phyloP scores from a whole-genome alignment of 2,329 filamentous ascomycete genomes.

The Sclerotinia nivalis region DNA sequence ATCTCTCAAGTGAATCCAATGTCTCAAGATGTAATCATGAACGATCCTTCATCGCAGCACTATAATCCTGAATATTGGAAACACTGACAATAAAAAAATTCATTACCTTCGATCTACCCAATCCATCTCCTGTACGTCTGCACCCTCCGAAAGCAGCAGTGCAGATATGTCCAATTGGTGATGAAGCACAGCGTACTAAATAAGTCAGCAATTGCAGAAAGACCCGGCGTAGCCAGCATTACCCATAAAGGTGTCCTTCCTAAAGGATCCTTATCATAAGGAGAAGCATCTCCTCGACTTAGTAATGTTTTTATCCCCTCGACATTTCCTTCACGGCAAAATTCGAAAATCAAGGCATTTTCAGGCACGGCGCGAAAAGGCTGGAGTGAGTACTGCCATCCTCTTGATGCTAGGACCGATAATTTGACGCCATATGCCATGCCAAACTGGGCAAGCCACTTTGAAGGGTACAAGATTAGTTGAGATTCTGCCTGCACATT shows the following conservation, averaged over 20 bases:
- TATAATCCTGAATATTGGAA: neutral
- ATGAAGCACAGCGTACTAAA: neutral
- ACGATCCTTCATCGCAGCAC: neutral
- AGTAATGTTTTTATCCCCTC: neutral
- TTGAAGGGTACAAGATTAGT: neutral
- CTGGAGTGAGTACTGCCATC: neutral
- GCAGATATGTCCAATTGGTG: neutral
- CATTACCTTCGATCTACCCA: neutral
- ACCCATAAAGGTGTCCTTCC: neutral
- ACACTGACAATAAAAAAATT: neutral
- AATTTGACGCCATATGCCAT: neutral
- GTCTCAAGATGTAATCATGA: neutral
- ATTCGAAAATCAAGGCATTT: neutral
- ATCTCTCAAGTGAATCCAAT: neutral
- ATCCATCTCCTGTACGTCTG: neutral
- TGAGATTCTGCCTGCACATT: neutral
- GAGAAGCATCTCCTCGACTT: neutral
- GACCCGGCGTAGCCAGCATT: neutral
- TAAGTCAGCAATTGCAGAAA: neutral
- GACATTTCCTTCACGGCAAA: neutral
- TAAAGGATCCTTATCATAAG: neutral
- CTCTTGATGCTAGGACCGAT: neutral
- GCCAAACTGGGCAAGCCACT: neutral
- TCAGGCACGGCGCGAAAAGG: neutral
- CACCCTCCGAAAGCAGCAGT: neutral